phyloP scores from a whole-genome alignment of 2,329 filamentous ascomycete species.

The Aspergillus ochraceoroseus region DNA sequence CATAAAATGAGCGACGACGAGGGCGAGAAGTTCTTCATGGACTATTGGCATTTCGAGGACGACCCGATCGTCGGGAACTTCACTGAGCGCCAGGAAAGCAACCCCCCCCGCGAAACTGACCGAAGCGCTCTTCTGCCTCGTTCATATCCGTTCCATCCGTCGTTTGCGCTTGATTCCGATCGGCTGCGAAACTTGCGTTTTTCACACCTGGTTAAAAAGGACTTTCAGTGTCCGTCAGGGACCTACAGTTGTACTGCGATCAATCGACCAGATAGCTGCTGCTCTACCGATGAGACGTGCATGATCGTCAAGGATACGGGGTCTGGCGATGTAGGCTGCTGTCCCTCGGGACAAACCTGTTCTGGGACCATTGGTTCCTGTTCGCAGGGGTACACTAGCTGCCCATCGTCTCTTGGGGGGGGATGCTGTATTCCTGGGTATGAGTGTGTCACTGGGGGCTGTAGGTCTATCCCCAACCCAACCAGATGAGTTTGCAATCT shows the following conservation, averaged over 20 bases:
- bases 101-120: constrained; percentile 2
- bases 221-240: constrained; percentile 55
- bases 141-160: constrained; percentile 15
- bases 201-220: constrained; percentile 31
- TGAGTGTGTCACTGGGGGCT: constrained; percentile 54
- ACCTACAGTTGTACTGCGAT: constrained; percentile 54
- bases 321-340: constrained; percentile 57
- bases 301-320: constrained; percentile 51
- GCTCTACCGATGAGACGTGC: constrained; percentile 51
- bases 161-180: constrained; percentile 4
- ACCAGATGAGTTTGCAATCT: neutral
- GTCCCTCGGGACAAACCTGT: constrained; percentile 52
- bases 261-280: constrained; percentile 56
- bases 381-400: constrained; percentile 51
- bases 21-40: constrained; percentile 47
- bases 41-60: constrained; percentile 43
- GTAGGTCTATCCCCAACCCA: constrained; percentile 31
- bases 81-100: neutral
- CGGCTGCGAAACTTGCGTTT: constrained; percentile 4
- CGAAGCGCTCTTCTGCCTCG: constrained; percentile 12
- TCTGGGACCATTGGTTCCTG: constrained; percentile 50
- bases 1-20: constrained; percentile 45
- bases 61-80: constrained; percentile 6
- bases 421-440: constrained; percentile 61
- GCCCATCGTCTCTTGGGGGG: constrained; percentile 52